Evolutionary conservation across 306 rosid genomes (phyloP).

Genomic region (Medicago lupulina): DNA sequence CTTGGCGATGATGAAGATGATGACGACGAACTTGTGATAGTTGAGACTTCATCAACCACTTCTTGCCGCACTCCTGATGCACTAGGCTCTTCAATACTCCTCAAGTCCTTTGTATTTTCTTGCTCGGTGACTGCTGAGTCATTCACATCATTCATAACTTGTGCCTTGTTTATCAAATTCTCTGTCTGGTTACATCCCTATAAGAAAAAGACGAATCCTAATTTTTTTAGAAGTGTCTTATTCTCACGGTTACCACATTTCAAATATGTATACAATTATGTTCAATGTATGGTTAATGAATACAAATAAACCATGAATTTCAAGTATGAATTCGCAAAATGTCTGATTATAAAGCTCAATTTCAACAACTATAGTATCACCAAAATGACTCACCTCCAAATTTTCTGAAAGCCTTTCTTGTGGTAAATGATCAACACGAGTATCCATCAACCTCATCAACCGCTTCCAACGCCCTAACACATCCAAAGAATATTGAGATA

Average conservation of each 20-base stretch:
- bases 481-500: conserved; percentile 43
- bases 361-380: conserved; percentile 11
- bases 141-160: conserved; percentile 29
- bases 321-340: not conserved
- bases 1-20: conserved; percentile 55
- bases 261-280: not conserved
- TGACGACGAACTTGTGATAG: conserved; percentile 37
- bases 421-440: conserved; percentile 36
- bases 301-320: not conserved
- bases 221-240: not conserved
- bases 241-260: not conserved
- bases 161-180: conserved; percentile 33
- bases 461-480: conserved; percentile 44
- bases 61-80: conserved; percentile 44
- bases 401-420: conserved; percentile 36
- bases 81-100: conserved; percentile 37
- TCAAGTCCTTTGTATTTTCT: conserved; percentile 35
- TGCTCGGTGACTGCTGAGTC: conserved; percentile 31
- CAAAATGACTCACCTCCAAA: conserved; percentile 51
- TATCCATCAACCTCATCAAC: conserved; percentile 40
- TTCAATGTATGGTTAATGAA: not conserved
- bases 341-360: not conserved
- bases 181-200: conserved; percentile 50
- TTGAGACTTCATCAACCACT: conserved; percentile 43
- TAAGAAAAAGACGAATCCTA: conserved; percentile 5